These are phyloP conservation scores for Gossypium gossypioides DNA, from an alignment of 441 rosid species.

Conservation along the genomic window DNA sequence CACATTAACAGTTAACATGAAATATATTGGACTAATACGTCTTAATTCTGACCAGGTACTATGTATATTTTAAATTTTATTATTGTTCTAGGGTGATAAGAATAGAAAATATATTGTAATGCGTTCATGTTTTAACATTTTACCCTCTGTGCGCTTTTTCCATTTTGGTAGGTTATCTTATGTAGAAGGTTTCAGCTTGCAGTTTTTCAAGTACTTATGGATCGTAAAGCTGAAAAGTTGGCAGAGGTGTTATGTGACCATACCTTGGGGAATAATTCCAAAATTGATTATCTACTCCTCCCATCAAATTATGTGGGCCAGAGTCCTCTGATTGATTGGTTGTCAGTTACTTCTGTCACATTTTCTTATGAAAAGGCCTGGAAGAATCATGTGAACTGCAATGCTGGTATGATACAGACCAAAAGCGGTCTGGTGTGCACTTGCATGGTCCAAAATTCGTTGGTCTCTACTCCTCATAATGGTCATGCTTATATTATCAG, in stretches of 20 bases:
- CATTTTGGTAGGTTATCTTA: constrained; percentile 34
- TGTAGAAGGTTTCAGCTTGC: constrained; percentile 60
- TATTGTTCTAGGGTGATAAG: not conserved
- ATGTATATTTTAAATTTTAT: not conserved
- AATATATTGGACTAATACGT: constrained; percentile 34
- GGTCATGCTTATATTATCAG: constrained; percentile 45
- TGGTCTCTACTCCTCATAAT: constrained; percentile 76
- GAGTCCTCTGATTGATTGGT: constrained; percentile 48
- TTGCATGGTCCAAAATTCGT: constrained; percentile 47
- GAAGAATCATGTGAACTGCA: constrained; percentile 25
- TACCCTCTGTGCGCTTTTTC: not conserved
- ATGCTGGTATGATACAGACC: constrained; percentile 31
- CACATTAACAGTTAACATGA: constrained; percentile 32
- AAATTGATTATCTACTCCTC: constrained; percentile 57
- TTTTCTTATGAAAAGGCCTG: constrained; percentile 20
- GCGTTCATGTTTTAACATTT: not conserved
- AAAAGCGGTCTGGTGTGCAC: constrained; percentile 42
- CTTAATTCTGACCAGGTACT: constrained; percentile 39
- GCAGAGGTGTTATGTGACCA: constrained; percentile 24
- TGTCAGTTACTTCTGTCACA: constrained; percentile 30
- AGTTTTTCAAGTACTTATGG: constrained; percentile 49
- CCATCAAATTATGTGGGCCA: constrained; percentile 27
- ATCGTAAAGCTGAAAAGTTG: constrained; percentile 30
- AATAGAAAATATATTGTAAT: not conserved
- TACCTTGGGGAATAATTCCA: constrained; percentile 18